Evolutionary conservation across 2,329 filamentous ascomycete species (phyloP).

Genomic region (Claviceps sp.): DNA sequence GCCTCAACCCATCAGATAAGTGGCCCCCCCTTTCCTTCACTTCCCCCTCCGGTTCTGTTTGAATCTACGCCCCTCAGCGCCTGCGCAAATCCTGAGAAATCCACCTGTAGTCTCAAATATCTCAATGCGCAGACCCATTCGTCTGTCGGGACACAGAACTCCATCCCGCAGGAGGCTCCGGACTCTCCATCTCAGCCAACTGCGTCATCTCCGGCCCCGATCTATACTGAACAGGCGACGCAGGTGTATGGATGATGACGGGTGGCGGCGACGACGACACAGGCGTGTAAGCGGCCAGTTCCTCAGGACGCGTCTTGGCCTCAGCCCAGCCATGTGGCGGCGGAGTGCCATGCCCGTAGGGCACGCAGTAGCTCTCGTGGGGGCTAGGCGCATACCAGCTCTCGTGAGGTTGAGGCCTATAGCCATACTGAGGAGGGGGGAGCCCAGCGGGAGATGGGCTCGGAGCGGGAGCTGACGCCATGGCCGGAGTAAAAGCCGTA

Average conservation of each 20-base stretch:
- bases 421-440: slow-evolving; percentile 3
- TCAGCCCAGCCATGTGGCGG: slow-evolving; percentile 1
- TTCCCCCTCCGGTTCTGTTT: too few relatives aligned
- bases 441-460: slow-evolving; percentile 1
- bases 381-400: slow-evolving; percentile 3
- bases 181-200: slow-evolving; percentile 10
- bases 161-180: slow-evolving; percentile 2
- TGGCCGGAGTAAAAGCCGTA: not conserved
- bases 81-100: too few relatives aligned
- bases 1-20: too few relatives aligned
- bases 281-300: slow-evolving; percentile 2
- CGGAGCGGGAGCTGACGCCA: not conserved
- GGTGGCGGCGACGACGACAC: not conserved
- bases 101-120: too few relatives aligned
- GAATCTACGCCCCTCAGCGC: too few relatives aligned
- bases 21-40: too few relatives aligned
- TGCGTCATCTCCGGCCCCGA: not conserved
- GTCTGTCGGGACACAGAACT: not conserved
- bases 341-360: slow-evolving; percentile 1
- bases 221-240: too few relatives aligned
- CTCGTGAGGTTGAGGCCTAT: slow-evolving; percentile 3
- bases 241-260: not conserved
- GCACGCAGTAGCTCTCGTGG: slow-evolving; percentile 3
- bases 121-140: not conserved
- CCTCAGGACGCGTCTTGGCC: slow-evolving; percentile 2